Base-by-base conservation (phyloP, 768 basidiomycete species). In the Arthromyces matolae region DNA sequence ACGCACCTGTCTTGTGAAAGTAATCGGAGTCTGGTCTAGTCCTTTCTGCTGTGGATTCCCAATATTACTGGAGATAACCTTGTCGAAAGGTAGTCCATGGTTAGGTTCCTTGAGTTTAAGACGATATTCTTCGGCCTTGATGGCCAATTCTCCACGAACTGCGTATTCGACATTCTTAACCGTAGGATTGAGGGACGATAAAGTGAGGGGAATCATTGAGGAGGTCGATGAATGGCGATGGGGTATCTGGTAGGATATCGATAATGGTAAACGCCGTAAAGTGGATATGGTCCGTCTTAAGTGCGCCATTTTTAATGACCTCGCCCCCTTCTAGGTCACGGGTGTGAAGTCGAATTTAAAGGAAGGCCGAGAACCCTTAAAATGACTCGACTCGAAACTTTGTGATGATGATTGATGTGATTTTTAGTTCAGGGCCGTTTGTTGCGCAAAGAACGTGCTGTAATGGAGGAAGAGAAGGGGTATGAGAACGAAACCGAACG, bases 1-100 rank as follows among this genome's bases (percentile, higher is more conserved):
- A 58, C 78, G 45, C 54, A 89, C 93, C 86, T 98, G 95, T 46
- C 95, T 77, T 50, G 83, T 79, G 64, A 91, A 98, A 4, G 95
- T 96, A 51, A 98, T 80, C 2, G 94, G 91, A 5, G 85, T 80
- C 64, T 99, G 95, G 67, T 97, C 84, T 44, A 99, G 76, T 0
- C 93, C 93, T 57, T 84, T 86, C 69, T 97, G 94, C 69, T 99
- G 95, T 0, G 96, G 95, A 62, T 99, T 98, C 8, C 95, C 95
- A 51, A 99, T 99, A 71, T 98, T 99, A 52, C 92, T 91, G 23
- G 83, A 87, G 65, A 96, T 95, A 67, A 98, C 77, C 57, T 81
- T 80, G 64, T 83, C 78, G 68, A 98, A 99, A 13, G 93, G 92
- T 13, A 97, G 76, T 16, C 71, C 72, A 54, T 79, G 69, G 48